Base-by-base conservation (phyloP, 75 land plant species). In the Cunninghamia lanceolata region DNA sequence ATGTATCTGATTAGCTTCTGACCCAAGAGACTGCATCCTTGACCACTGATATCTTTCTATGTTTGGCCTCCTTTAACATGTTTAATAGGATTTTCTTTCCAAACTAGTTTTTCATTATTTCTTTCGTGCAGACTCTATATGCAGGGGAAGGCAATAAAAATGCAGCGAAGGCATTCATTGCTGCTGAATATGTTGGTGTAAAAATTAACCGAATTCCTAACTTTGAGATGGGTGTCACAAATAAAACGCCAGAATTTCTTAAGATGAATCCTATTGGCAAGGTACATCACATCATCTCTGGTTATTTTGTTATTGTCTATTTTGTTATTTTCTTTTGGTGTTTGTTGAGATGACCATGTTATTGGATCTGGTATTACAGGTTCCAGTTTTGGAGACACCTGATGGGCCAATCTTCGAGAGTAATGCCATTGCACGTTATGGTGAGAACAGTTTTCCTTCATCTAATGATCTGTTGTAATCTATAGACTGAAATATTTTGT, bases 201-300 rank as follows among this genome's bases (percentile, higher is more conserved):
- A 85, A 94, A 63, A 89, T 98, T 42, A 89, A 93, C 71, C 28
- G 91, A 35, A 85, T 75, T 4, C 88, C 93, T 80, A 82, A 95
- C 66, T 98, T 98, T 91, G 85, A 94, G 87, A 94, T 95, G 97
- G 99, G 99, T 32, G 96, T 94, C 1, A 82, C 98, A 25, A 98
- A 95, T 38, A 96, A 95, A 88, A 93, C 93, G 63, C 94, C 94
- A n/a, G 99, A 93, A 66, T 98, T 91, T 81, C 81, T 96, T 36
- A 95, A 94, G 87, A 87, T 98, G 95, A 98, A 98, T 86, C 99
- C 99, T 63, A 71, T 96, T 82, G 99, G 99, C 70, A 98, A 98
- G 99, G 99, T 98, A 87, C 28, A n/a, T 5, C n/a, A 19, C 46
- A 34, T 5, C 71, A 17, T 59, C 25, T 39, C 17, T 50, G 4